Percentiles rank a stretch among this genome's conserved stretches.
These are phyloP conservation scores for Lactarius quietus DNA, from an alignment of 768 basidiomycete genomes.

Conservation along the genomic window DNA sequence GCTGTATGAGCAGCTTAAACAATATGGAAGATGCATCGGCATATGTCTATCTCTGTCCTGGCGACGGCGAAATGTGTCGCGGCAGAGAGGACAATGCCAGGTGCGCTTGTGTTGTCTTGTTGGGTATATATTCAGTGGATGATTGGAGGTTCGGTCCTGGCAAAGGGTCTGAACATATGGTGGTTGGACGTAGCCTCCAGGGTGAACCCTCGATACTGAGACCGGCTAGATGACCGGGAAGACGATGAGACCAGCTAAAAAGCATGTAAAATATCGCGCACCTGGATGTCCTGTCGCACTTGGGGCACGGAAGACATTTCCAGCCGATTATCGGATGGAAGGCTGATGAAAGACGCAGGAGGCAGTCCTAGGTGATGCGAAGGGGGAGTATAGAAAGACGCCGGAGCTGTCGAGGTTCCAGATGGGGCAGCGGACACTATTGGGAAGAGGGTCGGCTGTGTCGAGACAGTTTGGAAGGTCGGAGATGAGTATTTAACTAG, in stretches of 20 bases:
- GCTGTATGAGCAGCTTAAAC: not conserved
- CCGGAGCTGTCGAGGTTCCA: not conserved
- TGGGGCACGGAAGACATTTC: not conserved
- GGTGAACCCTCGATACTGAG: too few species aligned
- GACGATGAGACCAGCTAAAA: not conserved
- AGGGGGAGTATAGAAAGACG: not conserved
- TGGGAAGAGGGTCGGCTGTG: not conserved
- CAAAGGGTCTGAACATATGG: not conserved
- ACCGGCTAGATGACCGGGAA: not conserved
- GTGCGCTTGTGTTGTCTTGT: too few species aligned
- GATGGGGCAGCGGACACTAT: not conserved
- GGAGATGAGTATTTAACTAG: not conserved
- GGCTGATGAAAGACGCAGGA: not conserved
- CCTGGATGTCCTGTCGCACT: constrained; percentile 1
- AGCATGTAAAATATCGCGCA: not conserved
- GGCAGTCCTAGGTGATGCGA: not conserved
- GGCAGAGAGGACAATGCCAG: not conserved
- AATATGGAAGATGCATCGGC: not conserved
- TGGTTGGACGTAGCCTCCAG: not conserved
- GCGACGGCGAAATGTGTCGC: not conserved
- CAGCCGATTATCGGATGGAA: not conserved
- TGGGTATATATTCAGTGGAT: not conserved
- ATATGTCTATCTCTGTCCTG: constrained; percentile 7
- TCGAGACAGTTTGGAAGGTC: not conserved
- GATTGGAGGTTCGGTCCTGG: not conserved